Conservation (phyloP, 2,329 filamentous ascomycete species). For the Pestalotiopsis sp. region DNA sequence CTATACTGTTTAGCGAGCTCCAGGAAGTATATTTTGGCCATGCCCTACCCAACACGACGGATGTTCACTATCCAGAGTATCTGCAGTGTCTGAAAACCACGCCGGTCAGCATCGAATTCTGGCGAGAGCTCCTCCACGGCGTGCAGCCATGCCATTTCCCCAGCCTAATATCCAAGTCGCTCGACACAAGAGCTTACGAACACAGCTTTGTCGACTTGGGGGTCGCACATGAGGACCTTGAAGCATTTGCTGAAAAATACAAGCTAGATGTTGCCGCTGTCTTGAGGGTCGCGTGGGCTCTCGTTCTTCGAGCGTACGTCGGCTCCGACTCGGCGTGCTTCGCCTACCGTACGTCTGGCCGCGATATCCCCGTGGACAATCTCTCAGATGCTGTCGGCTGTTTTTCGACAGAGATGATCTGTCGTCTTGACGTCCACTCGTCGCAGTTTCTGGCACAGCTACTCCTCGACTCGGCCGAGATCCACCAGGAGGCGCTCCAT, state of each 20-base stretch:
- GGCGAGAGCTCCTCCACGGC: conserved; percentile 40
- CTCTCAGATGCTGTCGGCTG: conserved; percentile 45
- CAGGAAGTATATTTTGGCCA: conserved; percentile 43
- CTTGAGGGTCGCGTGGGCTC: conserved; percentile 59
- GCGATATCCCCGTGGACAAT: conserved; percentile 42
- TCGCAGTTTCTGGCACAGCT: conserved; percentile 24
- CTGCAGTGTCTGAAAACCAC: conserved; percentile 34
- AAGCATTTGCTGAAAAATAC: conserved; percentile 42
- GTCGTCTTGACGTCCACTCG: conserved; percentile 19
- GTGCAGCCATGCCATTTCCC: conserved; percentile 48
- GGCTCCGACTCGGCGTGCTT: conserved; percentile 55
- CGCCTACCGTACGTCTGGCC: conserved; percentile 48
- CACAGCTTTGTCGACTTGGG: conserved; percentile 40
- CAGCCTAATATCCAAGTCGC: conserved; percentile 28
- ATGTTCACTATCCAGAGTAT: conserved; percentile 39
- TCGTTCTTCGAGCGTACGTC: conserved; percentile 56
- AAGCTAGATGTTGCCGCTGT: conserved; percentile 48
- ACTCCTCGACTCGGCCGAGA: conserved; percentile 24
- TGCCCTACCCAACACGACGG: conserved; percentile 30
- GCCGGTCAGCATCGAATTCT: conserved; percentile 43
- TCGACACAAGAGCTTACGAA: conserved; percentile 27
- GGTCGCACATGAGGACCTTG: conserved; percentile 38
- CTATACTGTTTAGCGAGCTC: conserved; percentile 47
- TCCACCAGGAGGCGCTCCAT: conserved; percentile 27
- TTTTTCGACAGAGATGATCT: conserved; percentile 36